These are phyloP conservation scores for Naganishia vaughanmartiniae DNA, from an alignment of 768 basidiomycete genomes.

Conservation along the genomic window DNA sequence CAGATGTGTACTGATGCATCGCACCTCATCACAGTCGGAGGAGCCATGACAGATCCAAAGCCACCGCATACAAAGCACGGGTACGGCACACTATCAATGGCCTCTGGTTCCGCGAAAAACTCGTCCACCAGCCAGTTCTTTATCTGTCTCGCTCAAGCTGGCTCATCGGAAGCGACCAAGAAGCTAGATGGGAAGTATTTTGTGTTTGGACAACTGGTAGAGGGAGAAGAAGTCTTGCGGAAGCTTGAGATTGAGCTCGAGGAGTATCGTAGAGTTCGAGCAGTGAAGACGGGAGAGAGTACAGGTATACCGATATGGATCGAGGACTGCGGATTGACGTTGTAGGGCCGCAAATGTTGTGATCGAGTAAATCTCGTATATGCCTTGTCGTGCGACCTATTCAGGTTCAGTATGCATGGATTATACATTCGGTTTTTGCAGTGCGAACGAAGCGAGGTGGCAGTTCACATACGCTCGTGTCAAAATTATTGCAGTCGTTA, in stretches of 20 bases:
- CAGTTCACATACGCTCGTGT: no score
- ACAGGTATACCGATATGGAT: constrained; percentile 3
- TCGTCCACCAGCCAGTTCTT: constrained; percentile 37
- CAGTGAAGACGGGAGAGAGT: constrained; percentile 1
- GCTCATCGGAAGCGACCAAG: constrained; percentile 43
- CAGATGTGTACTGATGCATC: background rate
- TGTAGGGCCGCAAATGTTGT: background rate
- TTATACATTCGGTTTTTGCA: no score
- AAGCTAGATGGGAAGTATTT: constrained; percentile 60
- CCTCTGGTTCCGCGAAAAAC: constrained; percentile 57
- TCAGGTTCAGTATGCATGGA: no score
- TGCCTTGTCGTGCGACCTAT: no score
- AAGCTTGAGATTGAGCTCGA: constrained; percentile 34
- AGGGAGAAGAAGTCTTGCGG: constrained; percentile 49
- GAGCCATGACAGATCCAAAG: constrained; percentile 60
- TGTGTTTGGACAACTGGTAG: constrained; percentile 55
- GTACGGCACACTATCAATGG: constrained; percentile 59
- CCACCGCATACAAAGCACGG: constrained; percentile 55
- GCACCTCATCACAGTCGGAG: constrained; percentile 58
- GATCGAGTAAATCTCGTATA: background rate
- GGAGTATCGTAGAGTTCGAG: background rate
- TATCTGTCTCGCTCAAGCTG: constrained; percentile 46
- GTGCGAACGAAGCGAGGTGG: no score
- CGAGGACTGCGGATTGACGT: background rate
- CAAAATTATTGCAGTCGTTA: no score